Base-by-base conservation (phyloP, 441 rosid species). In the Croton laevigatus region DNA sequence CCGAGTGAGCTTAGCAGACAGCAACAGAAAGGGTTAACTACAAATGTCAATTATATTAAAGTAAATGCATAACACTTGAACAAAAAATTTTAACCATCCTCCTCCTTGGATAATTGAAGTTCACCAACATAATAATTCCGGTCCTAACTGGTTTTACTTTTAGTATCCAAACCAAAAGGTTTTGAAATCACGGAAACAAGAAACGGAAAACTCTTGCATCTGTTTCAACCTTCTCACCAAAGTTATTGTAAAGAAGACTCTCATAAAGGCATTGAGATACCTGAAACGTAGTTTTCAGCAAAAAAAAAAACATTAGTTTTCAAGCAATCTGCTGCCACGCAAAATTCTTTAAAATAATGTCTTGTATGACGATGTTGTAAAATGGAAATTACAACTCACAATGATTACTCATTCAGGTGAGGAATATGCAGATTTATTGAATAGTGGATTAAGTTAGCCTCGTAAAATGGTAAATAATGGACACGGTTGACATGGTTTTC, bases 211-310 rank as follows among this genome's bases (percentile, higher is more conserved):
- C 59, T 37, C 53, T 46, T 49, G 58, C 32, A 51, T 44, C 62
- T 70, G 61, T 44, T 53, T 63, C 65, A 55, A 71, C 64, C 45
- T 60, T 58, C 49, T 42, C 69, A 32, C 7, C 27, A 38, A 49
- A 36, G 58, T 53, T 71, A 65, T 48, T 72, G 40, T 49, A 20
- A 45, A 38, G 23, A 27, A 67, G 58, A 58, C 66, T 34, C 59
- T 76, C 83, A 83, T 80, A 80, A 83, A 80, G 86, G 86, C 86
- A 80, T 78, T 10, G 84, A 83, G 66, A 80, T 75, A 78, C 86
- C 86, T 83, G 82, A 65, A 80, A 76, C 49, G 27, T 12, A 58
- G 45, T 46, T 40, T 40, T 40, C 2, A 2, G 32, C 32, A 27
- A 46, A 11, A 46, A 46, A 62, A 38, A 37, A 44, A 46, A 16